These are phyloP conservation scores for Globisporangium camurandrum DNA, from an alignment of 352 stramenopile genomes.

Conservation along the genomic window DNA sequence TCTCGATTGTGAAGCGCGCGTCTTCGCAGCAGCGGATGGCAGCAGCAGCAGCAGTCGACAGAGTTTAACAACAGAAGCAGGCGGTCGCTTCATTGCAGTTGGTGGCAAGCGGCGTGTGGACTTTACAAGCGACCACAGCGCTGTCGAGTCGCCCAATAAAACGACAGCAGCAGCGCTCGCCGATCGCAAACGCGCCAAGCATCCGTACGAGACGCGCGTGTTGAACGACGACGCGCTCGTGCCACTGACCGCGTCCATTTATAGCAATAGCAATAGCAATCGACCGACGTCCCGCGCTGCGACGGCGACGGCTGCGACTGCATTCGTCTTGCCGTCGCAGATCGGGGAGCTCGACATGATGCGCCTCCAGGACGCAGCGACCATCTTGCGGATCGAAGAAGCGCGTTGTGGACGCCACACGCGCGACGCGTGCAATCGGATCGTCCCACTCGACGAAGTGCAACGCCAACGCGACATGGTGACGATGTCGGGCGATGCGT, in stretches of 20 bases:
- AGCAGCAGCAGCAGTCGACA: too few species aligned
- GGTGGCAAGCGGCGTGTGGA: slow-evolving; percentile 37
- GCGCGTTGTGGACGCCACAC: slow-evolving; percentile 46
- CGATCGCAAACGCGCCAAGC: slow-evolving; percentile 57
- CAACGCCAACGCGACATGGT: slow-evolving; percentile 46
- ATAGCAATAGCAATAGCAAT: background rate
- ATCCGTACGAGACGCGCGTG: slow-evolving; percentile 77
- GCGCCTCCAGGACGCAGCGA: slow-evolving; percentile 62
- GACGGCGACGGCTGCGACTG: background rate
- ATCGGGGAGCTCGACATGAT: slow-evolving; percentile 84
- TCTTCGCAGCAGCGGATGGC: background rate
- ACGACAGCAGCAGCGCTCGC: slow-evolving; percentile 20
- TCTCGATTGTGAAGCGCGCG: slow-evolving; percentile 36
- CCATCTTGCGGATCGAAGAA: slow-evolving; percentile 69
- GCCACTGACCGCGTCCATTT: slow-evolving; percentile 12
- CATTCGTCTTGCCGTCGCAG: slow-evolving; percentile 37
- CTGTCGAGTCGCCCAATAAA: slow-evolving; percentile 2
- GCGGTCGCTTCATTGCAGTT: slow-evolving; percentile 41
- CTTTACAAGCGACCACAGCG: background rate
- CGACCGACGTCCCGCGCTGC: too few species aligned
- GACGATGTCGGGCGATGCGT: slow-evolving; percentile 41
- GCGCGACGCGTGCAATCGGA: slow-evolving; percentile 52
- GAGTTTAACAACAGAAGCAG: background rate
- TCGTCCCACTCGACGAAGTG: slow-evolving; percentile 63
- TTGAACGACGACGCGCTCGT: slow-evolving; percentile 83